Evolutionary conservation across 2,329 filamentous ascomycete species (phyloP).

Genomic region (Zymoseptoria brevis): DNA sequence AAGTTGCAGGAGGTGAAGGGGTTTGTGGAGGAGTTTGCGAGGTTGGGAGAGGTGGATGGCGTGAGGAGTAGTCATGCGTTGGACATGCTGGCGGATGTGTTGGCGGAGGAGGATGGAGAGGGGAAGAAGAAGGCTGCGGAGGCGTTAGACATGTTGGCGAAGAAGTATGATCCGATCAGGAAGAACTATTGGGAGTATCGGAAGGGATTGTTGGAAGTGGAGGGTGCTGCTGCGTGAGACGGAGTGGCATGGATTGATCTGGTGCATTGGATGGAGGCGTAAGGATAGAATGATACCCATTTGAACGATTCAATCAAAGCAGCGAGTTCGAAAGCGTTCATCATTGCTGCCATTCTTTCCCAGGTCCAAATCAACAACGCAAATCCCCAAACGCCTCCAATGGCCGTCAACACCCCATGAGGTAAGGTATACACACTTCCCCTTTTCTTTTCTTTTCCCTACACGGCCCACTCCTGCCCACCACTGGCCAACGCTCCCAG

Average conservation of each 20-base stretch:
- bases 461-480: neutral
- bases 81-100: conserved; percentile 65
- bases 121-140: conserved; percentile 56
- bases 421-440: too few relatives aligned
- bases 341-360: too few relatives aligned
- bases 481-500: neutral
- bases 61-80: conserved; percentile 57
- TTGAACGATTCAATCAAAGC: neutral
- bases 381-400: too few relatives aligned
- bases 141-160: conserved; percentile 65
- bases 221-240: conserved; percentile 1
- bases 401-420: too few relatives aligned
- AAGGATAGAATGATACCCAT: neutral
- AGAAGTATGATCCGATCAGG: conserved; percentile 85
- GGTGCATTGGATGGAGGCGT: neutral
- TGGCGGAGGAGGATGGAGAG: conserved; percentile 42
- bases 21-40: conserved; percentile 49
- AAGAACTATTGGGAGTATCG: conserved; percentile 88
- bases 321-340: too few relatives aligned
- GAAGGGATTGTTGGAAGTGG: conserved; percentile 40
- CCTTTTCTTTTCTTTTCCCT: neutral
- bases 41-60: conserved; percentile 36
- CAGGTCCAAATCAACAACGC: too few relatives aligned
- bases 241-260: neutral
- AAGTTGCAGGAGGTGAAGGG: conserved; percentile 42